These are phyloP conservation scores for Crithidia bombi DNA, from an alignment of 208 protist genomes.

Conservation along the genomic window DNA sequence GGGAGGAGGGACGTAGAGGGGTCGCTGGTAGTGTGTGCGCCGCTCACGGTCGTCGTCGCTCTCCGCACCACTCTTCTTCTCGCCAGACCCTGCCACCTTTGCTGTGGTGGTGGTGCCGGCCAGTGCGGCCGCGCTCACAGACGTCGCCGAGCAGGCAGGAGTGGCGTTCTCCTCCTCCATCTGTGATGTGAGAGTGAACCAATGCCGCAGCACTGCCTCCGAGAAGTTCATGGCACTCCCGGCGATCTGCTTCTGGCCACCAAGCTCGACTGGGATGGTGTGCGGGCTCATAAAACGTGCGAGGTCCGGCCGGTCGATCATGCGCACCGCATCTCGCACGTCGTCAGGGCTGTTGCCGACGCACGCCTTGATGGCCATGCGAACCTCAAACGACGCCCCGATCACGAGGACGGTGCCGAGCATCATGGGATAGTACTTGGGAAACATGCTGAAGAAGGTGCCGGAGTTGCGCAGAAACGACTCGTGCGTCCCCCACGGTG, in stretches of 20 bases:
- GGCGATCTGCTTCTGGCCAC: constrained; percentile 38
- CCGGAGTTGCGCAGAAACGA: constrained; percentile 43
- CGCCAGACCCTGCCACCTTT: neutral
- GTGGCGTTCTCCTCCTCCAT: constrained; percentile 38
- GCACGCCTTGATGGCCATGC: constrained; percentile 53
- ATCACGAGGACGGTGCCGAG: constrained; percentile 63
- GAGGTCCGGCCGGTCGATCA: constrained; percentile 59
- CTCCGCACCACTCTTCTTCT: neutral
- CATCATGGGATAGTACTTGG: constrained; percentile 81
- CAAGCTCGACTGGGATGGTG: constrained; percentile 53
- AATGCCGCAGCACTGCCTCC: constrained; percentile 75
- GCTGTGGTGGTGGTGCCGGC: constrained; percentile 13
- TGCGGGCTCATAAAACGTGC: constrained; percentile 48
- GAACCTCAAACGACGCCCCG: constrained; percentile 50
- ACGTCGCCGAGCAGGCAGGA: constrained; percentile 11
- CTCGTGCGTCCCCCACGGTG: constrained; percentile 40
- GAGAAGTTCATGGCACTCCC: constrained; percentile 45
- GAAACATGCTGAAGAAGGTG: constrained; percentile 47
- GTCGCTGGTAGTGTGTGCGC: constrained; percentile 25
- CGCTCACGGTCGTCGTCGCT: constrained; percentile 15
- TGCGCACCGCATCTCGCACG: constrained; percentile 45
- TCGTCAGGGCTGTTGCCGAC: constrained; percentile 37
- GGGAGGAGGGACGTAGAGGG: constrained; percentile 46
- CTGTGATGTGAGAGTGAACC: constrained; percentile 65
- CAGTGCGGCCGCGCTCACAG: constrained; percentile 2